These are phyloP conservation scores for Aspergillus biplanus DNA, from an alignment of 495 filamentous ascomycete species.

Conservation along the genomic window DNA sequence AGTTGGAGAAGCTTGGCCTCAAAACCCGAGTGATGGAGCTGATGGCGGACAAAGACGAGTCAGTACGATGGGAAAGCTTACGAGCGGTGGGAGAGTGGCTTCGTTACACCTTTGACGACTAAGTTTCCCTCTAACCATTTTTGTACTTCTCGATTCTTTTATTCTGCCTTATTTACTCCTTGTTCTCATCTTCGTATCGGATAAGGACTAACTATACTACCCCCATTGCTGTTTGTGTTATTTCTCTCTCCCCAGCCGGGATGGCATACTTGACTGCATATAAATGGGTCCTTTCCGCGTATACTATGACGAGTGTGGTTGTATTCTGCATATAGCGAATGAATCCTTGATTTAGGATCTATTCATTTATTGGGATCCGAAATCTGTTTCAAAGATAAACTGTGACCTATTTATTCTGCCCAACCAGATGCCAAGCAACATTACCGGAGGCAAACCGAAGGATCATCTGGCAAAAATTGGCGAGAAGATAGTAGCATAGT, in stretches of 20 bases:
- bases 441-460: too few species aligned
- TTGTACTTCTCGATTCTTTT: constrained; percentile 21
- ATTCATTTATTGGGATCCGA: not conserved
- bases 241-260: constrained; percentile 15
- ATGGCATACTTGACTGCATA: constrained; percentile 16
- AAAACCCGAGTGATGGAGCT: constrained; percentile 94
- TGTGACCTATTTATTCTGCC: too few species aligned
- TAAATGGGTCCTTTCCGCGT: constrained; percentile 21
- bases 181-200: constrained; percentile 16
- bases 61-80: constrained; percentile 93
- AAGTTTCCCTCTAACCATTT: constrained; percentile 10
- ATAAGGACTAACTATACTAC: constrained; percentile 21
- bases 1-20: constrained; percentile 87
- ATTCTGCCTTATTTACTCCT: not conserved
- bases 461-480: too few species aligned
- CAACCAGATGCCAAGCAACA: too few species aligned
- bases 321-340: constrained; percentile 21
- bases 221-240: constrained; percentile 9
- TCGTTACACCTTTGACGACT: constrained; percentile 79
- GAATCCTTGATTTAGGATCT: constrained; percentile 4
- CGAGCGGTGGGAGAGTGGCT: constrained; percentile 92
- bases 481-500: not conserved
- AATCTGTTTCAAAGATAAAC: too few species aligned
- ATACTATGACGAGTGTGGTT: constrained; percentile 14
- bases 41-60: constrained; percentile 89